Evolutionary conservation across 805 yeast genomes (phyloP).

Genomic region (Pachysolen tannophilus): DNA sequence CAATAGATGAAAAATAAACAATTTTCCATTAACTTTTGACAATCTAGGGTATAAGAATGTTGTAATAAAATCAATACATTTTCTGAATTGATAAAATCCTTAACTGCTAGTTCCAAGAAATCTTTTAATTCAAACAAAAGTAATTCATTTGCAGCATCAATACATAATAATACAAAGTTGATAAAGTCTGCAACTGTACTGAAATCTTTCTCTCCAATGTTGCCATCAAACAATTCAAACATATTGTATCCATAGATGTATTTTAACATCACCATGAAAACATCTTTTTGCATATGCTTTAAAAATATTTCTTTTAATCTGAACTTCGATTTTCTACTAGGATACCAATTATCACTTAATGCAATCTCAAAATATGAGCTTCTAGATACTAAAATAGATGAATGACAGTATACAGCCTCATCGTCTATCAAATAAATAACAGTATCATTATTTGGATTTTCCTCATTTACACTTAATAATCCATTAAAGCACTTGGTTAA

Average conservation of each 20-base stretch:
- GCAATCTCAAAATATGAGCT: slow-evolving; percentile 57
- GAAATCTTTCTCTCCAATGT: no score
- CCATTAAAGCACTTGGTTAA: no score
- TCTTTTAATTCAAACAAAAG: slow-evolving; percentile 51
- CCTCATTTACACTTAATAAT: background rate
- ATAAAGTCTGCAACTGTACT: slow-evolving; percentile 44
- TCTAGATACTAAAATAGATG: slow-evolving; percentile 45
- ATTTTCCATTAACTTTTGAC: slow-evolving; percentile 46
- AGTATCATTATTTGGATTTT: slow-evolving; percentile 36
- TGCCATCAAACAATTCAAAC: slow-evolving; percentile 28
- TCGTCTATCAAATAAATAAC: slow-evolving; percentile 34
- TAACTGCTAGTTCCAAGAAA: slow-evolving; percentile 51
- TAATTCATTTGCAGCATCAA: slow-evolving; percentile 57
- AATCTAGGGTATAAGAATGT: slow-evolving; percentile 44
- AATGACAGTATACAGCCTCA: slow-evolving; percentile 38
- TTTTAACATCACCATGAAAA: slow-evolving; percentile 41
- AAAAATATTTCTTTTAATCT: slow-evolving; percentile 27
- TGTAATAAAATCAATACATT: slow-evolving; percentile 50
- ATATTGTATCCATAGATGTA: slow-evolving; percentile 51
- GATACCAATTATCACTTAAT: slow-evolving; percentile 17
- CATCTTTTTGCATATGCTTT: slow-evolving; percentile 28
- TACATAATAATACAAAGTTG: slow-evolving; percentile 45
- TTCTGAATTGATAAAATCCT: slow-evolving; percentile 47
- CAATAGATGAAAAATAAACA: slow-evolving; percentile 63
- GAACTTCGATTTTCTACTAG: slow-evolving; percentile 3